Conservation (phyloP, 768 basidiomycete species). For the Rhodotorula paludigena region DNA sequence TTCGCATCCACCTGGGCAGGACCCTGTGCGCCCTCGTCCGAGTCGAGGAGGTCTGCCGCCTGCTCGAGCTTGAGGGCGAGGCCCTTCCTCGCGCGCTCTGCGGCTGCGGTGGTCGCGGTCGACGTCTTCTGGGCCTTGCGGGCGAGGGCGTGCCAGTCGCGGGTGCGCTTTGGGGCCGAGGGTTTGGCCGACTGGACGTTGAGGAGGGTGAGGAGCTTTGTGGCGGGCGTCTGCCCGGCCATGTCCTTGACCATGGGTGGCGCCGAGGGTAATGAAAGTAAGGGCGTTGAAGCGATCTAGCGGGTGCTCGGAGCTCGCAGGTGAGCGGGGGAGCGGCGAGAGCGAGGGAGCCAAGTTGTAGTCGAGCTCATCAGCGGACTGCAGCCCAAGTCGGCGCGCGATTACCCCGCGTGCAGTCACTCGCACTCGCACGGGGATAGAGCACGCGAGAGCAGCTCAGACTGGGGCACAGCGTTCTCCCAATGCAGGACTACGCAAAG, state of each 20-base stretch:
- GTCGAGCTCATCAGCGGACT: neutral
- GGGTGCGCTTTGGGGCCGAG: constrained; percentile 16
- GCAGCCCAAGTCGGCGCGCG: no score
- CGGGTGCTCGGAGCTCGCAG: no score
- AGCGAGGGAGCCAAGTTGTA: neutral
- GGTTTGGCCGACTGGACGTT: constrained; percentile 34
- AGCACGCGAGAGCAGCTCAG: neutral
- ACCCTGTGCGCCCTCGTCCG: neutral
- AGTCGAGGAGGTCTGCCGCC: neutral
- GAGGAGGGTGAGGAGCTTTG: constrained; percentile 27
- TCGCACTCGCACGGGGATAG: neutral
- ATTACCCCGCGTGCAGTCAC: neutral
- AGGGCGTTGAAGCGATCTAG: neutral
- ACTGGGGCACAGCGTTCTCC: no score
- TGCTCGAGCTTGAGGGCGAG: neutral
- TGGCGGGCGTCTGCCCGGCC: constrained; percentile 13
- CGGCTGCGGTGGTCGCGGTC: neutral
- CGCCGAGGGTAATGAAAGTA: neutral
- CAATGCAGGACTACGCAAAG: neutral
- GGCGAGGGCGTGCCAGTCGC: constrained; percentile 33
- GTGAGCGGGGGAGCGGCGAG: no score
- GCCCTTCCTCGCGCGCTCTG: neutral
- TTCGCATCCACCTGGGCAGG: neutral
- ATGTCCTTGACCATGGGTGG: constrained; percentile 27
- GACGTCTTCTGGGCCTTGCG: constrained; percentile 9